Percentiles rank a stretch among this genome's conserved stretches.
Evolutionary conservation across 1,284 basidiomycete species (phyloP).

Genomic region (Boletus albobrunnescens): DNA sequence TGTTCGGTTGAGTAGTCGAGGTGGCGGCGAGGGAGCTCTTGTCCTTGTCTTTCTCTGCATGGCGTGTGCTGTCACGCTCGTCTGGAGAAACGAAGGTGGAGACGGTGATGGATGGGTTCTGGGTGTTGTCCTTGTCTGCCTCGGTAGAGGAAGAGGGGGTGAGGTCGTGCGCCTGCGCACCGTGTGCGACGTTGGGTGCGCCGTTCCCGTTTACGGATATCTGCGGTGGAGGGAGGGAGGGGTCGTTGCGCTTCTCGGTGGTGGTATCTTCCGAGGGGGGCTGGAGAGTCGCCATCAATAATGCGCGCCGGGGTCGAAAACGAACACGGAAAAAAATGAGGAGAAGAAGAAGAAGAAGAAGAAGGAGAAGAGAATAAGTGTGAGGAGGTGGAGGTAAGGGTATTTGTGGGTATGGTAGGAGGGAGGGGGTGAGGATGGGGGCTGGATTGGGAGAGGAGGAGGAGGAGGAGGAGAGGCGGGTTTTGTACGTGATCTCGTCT

Average conservation of each 20-base stretch:
- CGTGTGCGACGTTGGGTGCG: slow-evolving; percentile 14
- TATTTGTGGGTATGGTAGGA: slow-evolving; percentile 29
- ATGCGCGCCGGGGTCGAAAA: slow-evolving; percentile 2
- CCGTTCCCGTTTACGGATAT: slow-evolving; percentile 28
- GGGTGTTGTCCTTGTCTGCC: slow-evolving; percentile 33
- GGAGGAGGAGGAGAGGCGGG: slow-evolving; percentile 19
- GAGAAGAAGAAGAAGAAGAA: not conserved
- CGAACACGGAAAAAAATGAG: slow-evolving; percentile 4
- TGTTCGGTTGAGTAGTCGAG: slow-evolving; percentile 34
- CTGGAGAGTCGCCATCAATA: slow-evolving; percentile 27
- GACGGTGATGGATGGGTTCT: slow-evolving; percentile 32
- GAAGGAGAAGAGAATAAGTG: not conserved
- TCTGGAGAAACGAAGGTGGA: slow-evolving; percentile 34
- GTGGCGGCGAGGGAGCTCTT: slow-evolving; percentile 42
- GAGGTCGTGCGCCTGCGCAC: slow-evolving; percentile 35
- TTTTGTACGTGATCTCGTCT: slow-evolving; percentile 35
- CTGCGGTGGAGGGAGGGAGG: slow-evolving; percentile 17
- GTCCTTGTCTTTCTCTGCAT: slow-evolving; percentile 41
- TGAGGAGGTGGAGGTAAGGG: not conserved
- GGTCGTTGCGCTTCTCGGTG: slow-evolving; percentile 24
- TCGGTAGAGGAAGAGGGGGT: slow-evolving; percentile 34
- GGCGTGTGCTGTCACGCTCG: slow-evolving; percentile 33
- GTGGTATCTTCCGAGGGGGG: slow-evolving; percentile 14
- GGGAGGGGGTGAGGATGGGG: slow-evolving; percentile 5
- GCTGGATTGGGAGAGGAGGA: slow-evolving; percentile 2